These are phyloP conservation scores for Lathyrus sativus DNA, from an alignment of 306 rosid species.

Conservation along the genomic window DNA sequence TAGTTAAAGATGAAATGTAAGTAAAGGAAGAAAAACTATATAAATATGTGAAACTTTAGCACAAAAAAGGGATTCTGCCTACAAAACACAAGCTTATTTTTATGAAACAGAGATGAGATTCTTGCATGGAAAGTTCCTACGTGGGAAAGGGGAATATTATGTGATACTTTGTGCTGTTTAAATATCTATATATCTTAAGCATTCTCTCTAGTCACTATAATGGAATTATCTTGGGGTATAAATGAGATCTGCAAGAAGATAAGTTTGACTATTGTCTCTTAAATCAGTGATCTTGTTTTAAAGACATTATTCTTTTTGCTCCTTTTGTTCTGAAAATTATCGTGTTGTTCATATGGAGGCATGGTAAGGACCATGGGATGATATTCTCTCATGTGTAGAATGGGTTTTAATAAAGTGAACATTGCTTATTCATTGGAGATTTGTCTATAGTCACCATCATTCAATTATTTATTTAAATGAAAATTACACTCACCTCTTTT, in stretches of 20 bases:
- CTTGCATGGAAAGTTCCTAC: conserved; percentile 48
- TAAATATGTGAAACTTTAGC: conserved; percentile 13
- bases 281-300: not conserved
- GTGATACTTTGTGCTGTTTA: conserved; percentile 31
- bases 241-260: conserved; percentile 34
- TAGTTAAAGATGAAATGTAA: not conserved
- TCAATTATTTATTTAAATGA: too few relatives aligned
- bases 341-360: conserved; percentile 29
- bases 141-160: conserved; percentile 32
- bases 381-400: conserved; percentile 20
- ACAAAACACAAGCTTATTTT: conserved; percentile 34
- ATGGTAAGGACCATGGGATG: conserved; percentile 7
- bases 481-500: too few relatives aligned
- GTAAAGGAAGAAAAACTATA: not conserved
- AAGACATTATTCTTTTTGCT: conserved; percentile 34
- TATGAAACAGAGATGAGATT: conserved; percentile 38
- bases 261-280: conserved; percentile 29
- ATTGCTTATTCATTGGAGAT: too few relatives aligned
- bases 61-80: conserved; percentile 42
- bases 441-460: too few relatives aligned
- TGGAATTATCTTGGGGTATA: conserved; percentile 40
- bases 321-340: conserved; percentile 32
- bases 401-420: too few relatives aligned
- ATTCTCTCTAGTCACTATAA: not conserved
- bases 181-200: conserved; percentile 12